Evolutionary conservation across 768 basidiomycete genomes (phyloP).

Genomic region (Epithele typhae): DNA sequence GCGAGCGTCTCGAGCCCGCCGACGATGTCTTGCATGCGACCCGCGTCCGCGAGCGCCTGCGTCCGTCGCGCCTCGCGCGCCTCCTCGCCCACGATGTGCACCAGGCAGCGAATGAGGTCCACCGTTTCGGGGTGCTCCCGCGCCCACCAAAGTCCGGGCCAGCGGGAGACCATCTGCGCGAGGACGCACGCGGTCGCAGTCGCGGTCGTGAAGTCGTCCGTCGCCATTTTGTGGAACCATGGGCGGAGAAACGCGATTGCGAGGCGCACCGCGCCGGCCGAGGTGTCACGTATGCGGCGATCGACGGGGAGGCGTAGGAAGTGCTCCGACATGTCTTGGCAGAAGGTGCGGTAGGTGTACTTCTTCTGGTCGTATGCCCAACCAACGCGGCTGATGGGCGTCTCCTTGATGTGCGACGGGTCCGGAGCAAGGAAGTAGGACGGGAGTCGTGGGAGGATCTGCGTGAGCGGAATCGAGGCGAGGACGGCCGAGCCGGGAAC

Average conservation of each 20-base stretch:
- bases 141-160: conserved; percentile 69
- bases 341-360: conserved; percentile 64
- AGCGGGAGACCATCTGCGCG: conserved; percentile 34
- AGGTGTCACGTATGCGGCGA: conserved; percentile 58
- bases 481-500: conserved; percentile 64
- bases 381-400: conserved; percentile 32
- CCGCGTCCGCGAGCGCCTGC: conserved; percentile 41
- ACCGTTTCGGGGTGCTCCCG: conserved; percentile 60
- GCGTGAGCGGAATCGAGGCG: conserved; percentile 63
- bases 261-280: conserved; percentile 62
- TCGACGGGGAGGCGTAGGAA: conserved; percentile 56
- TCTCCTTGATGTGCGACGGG: conserved; percentile 27
- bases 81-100: conserved; percentile 62
- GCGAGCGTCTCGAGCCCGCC: conserved; percentile 44
- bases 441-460: conserved; percentile 62
- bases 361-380: conserved; percentile 61
- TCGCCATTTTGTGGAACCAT: conserved; percentile 57
- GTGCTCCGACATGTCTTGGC: conserved; percentile 59
- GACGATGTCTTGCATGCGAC: conserved; percentile 45
- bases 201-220: conserved; percentile 35
- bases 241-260: conserved; percentile 64
- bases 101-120: conserved; percentile 53
- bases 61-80: conserved; percentile 46
- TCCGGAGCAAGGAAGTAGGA: conserved; percentile 56
- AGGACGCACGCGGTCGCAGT: conserved; percentile 34